phyloP scores from a whole-genome alignment of 805 yeast genomes.

The Candida parachauliodes region DNA sequence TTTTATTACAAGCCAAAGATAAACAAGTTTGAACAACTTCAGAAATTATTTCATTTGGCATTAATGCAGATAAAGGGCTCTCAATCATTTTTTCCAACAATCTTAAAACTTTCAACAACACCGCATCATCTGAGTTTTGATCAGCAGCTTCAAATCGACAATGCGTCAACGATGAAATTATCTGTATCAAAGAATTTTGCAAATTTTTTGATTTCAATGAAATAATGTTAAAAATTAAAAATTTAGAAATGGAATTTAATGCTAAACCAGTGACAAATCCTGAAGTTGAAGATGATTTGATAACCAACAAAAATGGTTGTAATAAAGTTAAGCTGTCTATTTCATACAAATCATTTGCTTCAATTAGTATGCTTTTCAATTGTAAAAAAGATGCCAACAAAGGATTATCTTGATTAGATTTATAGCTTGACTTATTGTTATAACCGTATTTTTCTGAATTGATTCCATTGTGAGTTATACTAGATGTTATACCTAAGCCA shows the following conservation, averaged over 20 bases:
- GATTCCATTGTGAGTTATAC: conserved; percentile 1
- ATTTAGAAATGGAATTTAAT: conserved; percentile 67
- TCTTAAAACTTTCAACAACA: conserved; percentile 75
- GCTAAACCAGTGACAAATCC: conserved; percentile 85
- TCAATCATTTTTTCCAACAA: conserved; percentile 64
- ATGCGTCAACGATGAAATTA: conserved; percentile 76
- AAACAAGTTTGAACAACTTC: conserved; percentile 90
- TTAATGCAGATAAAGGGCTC: conserved; percentile 59
- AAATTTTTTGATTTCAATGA: conserved; percentile 51
- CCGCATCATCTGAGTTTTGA: conserved; percentile 88
- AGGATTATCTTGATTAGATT: conserved; percentile 41
- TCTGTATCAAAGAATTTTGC: conserved; percentile 56
- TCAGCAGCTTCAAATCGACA: conserved; percentile 96
- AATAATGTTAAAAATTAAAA: conserved; percentile 69
- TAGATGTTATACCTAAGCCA: conserved; percentile 21
- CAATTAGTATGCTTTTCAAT: conserved; percentile 66
- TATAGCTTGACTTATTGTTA: background rate
- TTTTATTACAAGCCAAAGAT: conserved; percentile 86
- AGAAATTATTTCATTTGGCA: conserved; percentile 78
- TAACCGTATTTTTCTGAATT: conserved; percentile 7
- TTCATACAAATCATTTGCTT: conserved; percentile 45
- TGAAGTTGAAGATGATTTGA: conserved; percentile 79
- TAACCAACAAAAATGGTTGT: conserved; percentile 82
- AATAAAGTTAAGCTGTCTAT: conserved; percentile 71
- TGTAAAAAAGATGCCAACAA: conserved; percentile 77